phyloP scores from a whole-genome alignment of 1,284 basidiomycete genomes.

The Melampsora americana region DNA sequence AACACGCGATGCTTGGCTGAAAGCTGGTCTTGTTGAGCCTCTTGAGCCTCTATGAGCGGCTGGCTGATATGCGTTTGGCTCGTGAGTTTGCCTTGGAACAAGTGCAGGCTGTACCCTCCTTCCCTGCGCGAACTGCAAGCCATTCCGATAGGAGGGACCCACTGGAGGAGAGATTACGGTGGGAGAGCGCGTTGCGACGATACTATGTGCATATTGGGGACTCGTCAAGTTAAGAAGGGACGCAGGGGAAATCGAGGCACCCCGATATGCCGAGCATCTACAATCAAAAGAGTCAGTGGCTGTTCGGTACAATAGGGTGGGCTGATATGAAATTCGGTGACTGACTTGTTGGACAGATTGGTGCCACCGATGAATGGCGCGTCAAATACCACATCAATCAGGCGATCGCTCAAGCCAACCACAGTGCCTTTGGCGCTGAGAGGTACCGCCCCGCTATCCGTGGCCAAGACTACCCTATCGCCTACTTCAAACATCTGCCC shows the following conservation, averaged over 20 bases:
- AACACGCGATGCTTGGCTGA: no score
- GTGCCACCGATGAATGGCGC: constrained; percentile 88
- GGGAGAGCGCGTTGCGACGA: neutral
- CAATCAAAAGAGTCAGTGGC: neutral
- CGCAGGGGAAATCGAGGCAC: constrained; percentile 12
- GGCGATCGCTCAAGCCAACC: constrained; percentile 76
- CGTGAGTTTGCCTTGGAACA: no score
- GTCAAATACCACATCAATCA: constrained; percentile 97
- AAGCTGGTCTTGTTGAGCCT: no score
- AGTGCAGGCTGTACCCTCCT: no score
- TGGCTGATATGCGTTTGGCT: no score
- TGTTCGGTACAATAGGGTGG: neutral
- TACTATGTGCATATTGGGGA: constrained; percentile 28
- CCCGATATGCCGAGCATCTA: constrained; percentile 28
- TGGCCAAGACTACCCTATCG: constrained; percentile 94
- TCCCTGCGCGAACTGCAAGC: no score
- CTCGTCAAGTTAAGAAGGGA: constrained; percentile 31
- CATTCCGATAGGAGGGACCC: no score
- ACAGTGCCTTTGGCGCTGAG: constrained; percentile 89
- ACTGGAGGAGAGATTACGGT: no score
- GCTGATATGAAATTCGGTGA: constrained; percentile 11
- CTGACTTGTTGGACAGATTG: constrained; percentile 76
- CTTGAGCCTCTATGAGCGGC: no score
- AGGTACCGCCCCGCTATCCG: constrained; percentile 86
- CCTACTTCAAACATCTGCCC: constrained; percentile 86